Evolutionary conservation across 2,329 filamentous ascomycete genomes (phyloP).

Genomic region (Colletotrichum liaoningense): DNA sequence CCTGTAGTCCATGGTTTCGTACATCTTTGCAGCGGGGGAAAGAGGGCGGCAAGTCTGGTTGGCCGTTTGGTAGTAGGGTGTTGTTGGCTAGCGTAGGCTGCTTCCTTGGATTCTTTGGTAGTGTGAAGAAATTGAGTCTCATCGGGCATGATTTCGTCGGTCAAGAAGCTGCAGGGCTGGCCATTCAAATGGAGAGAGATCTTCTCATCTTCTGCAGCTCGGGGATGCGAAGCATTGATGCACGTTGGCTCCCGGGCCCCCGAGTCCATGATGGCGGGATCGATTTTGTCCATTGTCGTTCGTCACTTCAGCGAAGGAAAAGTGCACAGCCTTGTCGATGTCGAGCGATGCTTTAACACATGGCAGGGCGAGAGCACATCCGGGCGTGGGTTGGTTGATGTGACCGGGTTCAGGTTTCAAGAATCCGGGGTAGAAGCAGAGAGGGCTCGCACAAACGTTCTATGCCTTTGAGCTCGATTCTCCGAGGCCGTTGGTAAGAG

Average conservation of each 20-base stretch:
- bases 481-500: conserved; percentile 3
- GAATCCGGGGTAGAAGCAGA: conserved; percentile 30
- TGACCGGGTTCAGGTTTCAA: conserved; percentile 6
- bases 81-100: background rate
- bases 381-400: background rate
- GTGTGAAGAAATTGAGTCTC: conserved; percentile 16
- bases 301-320: background rate
- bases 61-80: background rate
- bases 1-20: conserved; percentile 21
- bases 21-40: conserved; percentile 10
- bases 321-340: conserved; percentile 22
- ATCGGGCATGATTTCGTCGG: conserved; percentile 28
- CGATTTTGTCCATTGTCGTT: background rate
- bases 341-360: conserved; percentile 21
- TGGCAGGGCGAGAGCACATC: conserved; percentile 15
- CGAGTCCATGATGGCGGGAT: conserved; percentile 29
- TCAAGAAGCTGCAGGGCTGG: conserved; percentile 33
- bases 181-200: conserved; percentile 30
- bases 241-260: conserved; percentile 26
- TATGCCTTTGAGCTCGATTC: conserved; percentile 4
- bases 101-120: conserved; percentile 1
- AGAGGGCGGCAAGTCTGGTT: background rate
- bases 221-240: conserved; percentile 33
- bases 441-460: conserved; percentile 17
- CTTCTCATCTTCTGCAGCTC: conserved; percentile 22